Percentiles rank a stretch among this genome's conserved stretches.
phyloP scores from a whole-genome alignment of 2,329 filamentous ascomycete species.

The Grosmannia serpens region DNA sequence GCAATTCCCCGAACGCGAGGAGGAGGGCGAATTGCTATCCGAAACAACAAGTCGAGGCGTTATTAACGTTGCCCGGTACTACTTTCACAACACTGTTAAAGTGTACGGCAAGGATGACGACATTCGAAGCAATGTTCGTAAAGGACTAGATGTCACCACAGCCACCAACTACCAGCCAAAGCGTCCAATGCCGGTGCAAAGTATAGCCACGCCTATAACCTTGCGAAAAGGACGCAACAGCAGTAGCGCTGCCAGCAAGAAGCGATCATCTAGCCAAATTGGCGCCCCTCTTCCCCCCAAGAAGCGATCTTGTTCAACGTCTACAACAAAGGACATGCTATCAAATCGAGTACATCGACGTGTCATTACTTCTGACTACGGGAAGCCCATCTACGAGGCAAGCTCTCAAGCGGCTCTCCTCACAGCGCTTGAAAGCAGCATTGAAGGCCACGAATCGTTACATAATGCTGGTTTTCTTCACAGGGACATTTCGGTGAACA shows the following conservation, averaged over 20 bases:
- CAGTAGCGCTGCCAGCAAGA: conserved; percentile 12
- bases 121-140: conserved; percentile 21
- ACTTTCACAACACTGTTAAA: conserved; percentile 18
- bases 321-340: conserved; percentile 14
- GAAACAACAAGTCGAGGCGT: conserved; percentile 18
- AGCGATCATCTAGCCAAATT: conserved; percentile 18
- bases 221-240: no score
- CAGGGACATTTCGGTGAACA: conserved; percentile 31
- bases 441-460: conserved; percentile 27
- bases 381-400: conserved; percentile 28
- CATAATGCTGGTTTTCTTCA: no score
- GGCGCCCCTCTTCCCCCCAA: no score
- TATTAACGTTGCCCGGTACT: conserved; percentile 19
- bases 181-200: no score
- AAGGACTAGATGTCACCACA: conserved; percentile 21
- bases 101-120: conserved; percentile 16
- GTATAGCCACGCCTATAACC: no score
- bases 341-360: conserved; percentile 23
- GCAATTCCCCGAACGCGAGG: conserved; percentile 23
- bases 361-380: conserved; percentile 28
- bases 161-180: conserved; percentile 20
- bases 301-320: no score
- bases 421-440: conserved; percentile 23
- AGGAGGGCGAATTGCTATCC: conserved; percentile 23
- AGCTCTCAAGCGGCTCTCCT: conserved; percentile 25